Evolutionary conservation across 305 asterid genomes (phyloP).

Genomic region (Salvia sclarea): DNA sequence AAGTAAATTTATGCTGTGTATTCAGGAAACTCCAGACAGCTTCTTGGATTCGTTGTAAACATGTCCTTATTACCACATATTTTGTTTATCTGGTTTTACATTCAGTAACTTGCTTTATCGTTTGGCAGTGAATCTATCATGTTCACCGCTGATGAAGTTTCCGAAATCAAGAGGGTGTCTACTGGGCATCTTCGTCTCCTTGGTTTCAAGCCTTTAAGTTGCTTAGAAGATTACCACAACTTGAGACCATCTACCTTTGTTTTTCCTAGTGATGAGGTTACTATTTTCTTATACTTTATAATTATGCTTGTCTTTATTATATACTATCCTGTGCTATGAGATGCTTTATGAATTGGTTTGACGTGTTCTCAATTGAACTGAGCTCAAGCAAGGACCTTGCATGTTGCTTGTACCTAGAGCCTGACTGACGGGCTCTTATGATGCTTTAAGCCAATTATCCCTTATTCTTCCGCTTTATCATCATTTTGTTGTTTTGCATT

Average conservation of each 20-base stretch:
- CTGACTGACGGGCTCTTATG: slow-evolving; percentile 11
- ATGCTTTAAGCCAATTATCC: slow-evolving; percentile 14
- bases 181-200: slow-evolving; percentile 80
- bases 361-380: slow-evolving; percentile 7
- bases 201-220: slow-evolving; percentile 95
- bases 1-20: slow-evolving; percentile 1
- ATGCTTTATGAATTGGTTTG: slow-evolving; percentile 10
- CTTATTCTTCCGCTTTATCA: slow-evolving; percentile 22
- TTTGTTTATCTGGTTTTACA: slow-evolving; percentile 10
- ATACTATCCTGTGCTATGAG: slow-evolving; percentile 16
- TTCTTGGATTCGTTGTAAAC: slow-evolving; percentile 12
- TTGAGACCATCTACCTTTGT: slow-evolving; percentile 89
- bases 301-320: slow-evolving; percentile 20
- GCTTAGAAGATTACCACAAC: slow-evolving; percentile 84
- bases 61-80: neutral
- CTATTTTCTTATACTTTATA: slow-evolving; percentile 13
- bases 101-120: slow-evolving; percentile 19
- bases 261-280: slow-evolving; percentile 93
- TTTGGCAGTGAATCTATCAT: slow-evolving; percentile 70
- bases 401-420: slow-evolving; percentile 18
- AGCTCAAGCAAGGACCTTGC: neutral
- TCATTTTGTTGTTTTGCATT: slow-evolving; percentile 10
- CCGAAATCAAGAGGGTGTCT: slow-evolving; percentile 80
- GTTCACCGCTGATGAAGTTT: slow-evolving; percentile 69
- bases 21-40: slow-evolving; percentile 4